Conservation (phyloP, 306 rosid species). For the Cyclanthera cordifolia region DNA sequence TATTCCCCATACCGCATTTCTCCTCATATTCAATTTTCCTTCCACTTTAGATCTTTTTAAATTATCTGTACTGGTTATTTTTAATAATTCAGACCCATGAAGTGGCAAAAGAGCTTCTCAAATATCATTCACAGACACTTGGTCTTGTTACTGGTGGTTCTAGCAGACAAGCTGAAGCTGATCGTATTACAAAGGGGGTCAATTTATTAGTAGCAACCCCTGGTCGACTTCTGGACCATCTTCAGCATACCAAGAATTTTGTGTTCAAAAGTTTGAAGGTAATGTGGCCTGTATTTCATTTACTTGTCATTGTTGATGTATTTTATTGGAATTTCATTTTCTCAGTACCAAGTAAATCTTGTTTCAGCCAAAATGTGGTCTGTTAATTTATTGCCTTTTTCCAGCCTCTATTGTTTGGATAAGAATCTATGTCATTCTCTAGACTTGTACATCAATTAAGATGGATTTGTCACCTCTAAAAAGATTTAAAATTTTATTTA, state of each 20-base stretch:
- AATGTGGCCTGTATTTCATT: neutral
- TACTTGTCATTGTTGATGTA: neutral
- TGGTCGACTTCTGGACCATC: conserved; percentile 94
- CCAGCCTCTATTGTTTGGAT: neutral
- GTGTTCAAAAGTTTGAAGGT: conserved; percentile 68
- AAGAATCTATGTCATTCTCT: neutral
- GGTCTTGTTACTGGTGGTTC: conserved; percentile 86
- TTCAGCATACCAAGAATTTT: conserved; percentile 76
- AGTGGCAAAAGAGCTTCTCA: conserved; percentile 79
- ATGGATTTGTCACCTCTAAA: neutral
- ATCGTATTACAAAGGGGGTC: conserved; percentile 67
- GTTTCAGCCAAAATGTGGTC: neutral
- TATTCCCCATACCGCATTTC: neutral
- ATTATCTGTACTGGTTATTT: conserved; percentile 12
- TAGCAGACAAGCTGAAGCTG: conserved; percentile 77
- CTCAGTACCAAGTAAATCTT: neutral
- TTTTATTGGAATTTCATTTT: neutral
- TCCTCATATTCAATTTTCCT: neutral
- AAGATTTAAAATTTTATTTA: neutral
- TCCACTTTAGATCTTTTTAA: neutral
- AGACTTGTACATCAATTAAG: neutral
- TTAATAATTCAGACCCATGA: conserved; percentile 58
- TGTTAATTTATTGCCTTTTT: neutral
- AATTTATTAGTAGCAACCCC: conserved; percentile 87
- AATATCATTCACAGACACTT: conserved; percentile 80